These are phyloP conservation scores for Mallotus nudiflorus DNA, from an alignment of 345 rosid genomes.

Conservation along the genomic window DNA sequence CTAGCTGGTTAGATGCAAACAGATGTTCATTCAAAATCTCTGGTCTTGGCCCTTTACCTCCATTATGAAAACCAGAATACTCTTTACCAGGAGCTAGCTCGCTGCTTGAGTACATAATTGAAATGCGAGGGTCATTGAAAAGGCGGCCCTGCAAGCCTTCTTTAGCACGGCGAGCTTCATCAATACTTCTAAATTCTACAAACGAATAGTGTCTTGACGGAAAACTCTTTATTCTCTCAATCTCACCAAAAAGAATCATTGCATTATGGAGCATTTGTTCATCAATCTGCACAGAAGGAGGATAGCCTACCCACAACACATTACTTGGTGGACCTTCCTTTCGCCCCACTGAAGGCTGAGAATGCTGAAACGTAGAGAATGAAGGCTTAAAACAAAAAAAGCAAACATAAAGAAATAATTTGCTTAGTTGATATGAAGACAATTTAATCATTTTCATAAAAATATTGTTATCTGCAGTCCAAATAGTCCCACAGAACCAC, in stretches of 20 bases:
- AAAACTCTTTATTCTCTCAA: slow-evolving; percentile 78
- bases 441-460: not conserved
- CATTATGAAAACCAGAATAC: slow-evolving; percentile 45
- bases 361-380: slow-evolving; percentile 38
- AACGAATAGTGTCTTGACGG: slow-evolving; percentile 81
- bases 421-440: not conserved
- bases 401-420: not conserved
- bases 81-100: slow-evolving; percentile 66
- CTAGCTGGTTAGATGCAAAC: slow-evolving; percentile 44
- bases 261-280: slow-evolving; percentile 97
- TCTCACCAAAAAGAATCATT: slow-evolving; percentile 97
- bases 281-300: slow-evolving; percentile 85
- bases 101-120: slow-evolving; percentile 77
- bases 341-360: slow-evolving; percentile 48
- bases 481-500: not conserved
- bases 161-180: slow-evolving; percentile 95
- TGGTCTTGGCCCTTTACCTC: slow-evolving; percentile 55
- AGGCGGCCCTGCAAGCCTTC: slow-evolving; percentile 93
- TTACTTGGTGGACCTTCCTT: slow-evolving; percentile 80
- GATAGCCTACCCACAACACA: slow-evolving; percentile 88
- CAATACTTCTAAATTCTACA: slow-evolving; percentile 92
- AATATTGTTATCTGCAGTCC: not conserved
- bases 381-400: not conserved
- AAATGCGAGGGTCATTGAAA: slow-evolving; percentile 87
- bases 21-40: slow-evolving; percentile 54